Evolutionary conservation across 108 stramenopile species (phyloP), one percentile per base, ranked within the genome.

Genomic region (Skeletonema tropicum): DNA sequence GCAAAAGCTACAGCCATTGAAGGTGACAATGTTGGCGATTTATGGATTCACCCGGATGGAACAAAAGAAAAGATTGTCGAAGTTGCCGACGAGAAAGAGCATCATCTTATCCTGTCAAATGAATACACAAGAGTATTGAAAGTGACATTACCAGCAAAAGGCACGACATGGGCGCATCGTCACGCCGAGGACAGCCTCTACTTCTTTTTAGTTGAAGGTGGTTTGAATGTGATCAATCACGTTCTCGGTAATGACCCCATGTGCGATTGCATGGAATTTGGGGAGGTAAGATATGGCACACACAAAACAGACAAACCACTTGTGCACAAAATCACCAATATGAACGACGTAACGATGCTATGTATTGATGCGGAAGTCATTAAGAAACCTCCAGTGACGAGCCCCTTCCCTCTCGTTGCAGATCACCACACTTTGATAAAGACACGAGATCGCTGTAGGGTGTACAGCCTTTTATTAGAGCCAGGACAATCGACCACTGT

Each of bases 281-380:
- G 92, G 19, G 88, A 90, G 21, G 73, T 80, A 5, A 62, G 79
- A 49, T 80, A 70, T 38, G 79, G 79, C n/a, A 80, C 79, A 9
- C 79, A 80, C 48, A 80, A 71, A 60, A 66, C 78, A 23, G 85
- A 89, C 32, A 71, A 77, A 38, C 89, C 92, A 11, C 66, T 87
- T 38, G 85, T 88, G 14, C 92, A 92, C 67, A 90, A 83, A 62
- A 88, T 88, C 57, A 86, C 90, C 11, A 89, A 87, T 45, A 70
- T 26, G 57, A 74, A 75, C 31, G 62, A 75, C 36, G 55, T 73
- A 26, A 70, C 35, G 25, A 82, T 86, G 87, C 69, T 89, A 8
- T 92, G 90, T 66, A 86, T 92, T 38, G 88, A 90, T 71, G 88
- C 86, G 17, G 89, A 91, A 75, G 26, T 94, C 6, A 57, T 88